These are phyloP conservation scores for Phyllosticta paracitricarpa DNA, from an alignment of 2,329 filamentous ascomycete species.

Conservation along the genomic window DNA sequence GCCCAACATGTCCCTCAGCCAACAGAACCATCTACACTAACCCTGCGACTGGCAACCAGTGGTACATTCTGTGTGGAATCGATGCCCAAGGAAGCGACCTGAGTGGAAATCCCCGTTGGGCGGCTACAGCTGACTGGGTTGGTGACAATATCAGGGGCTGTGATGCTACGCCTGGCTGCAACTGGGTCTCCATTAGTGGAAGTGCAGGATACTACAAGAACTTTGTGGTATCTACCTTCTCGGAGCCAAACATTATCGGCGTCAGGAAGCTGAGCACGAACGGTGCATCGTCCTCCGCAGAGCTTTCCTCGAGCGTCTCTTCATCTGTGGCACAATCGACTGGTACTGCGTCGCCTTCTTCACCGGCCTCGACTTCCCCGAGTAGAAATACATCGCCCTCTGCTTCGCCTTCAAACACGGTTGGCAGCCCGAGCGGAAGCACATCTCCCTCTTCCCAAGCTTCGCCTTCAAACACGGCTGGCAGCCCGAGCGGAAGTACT, in stretches of 20 bases:
- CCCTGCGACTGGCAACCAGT: background rate
- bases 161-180: background rate
- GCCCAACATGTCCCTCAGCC: background rate
- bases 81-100: background rate
- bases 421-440: too few relatives aligned
- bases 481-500: too few relatives aligned
- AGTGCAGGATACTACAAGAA: constrained; percentile 1
- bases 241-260: background rate
- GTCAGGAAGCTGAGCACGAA: background rate
- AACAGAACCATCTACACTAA: constrained; percentile 1
- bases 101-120: background rate
- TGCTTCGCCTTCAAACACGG: too few relatives aligned
- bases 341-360: too few relatives aligned
- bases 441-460: too few relatives aligned
- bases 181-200: background rate
- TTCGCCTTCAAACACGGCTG: too few relatives aligned
- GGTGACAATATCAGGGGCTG: background rate
- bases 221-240: background rate
- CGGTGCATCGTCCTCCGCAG: too few relatives aligned
- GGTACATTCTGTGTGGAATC: background rate
- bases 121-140: background rate
- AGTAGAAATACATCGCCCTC: too few relatives aligned
- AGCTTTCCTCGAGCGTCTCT: too few relatives aligned
- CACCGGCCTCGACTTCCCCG: too few relatives aligned
- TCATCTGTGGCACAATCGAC: too few relatives aligned